A percentile compares a stretch with the other conserved stretches of the same genome.
Evolutionary conservation across 805 yeast genomes (phyloP).

Genomic region (Candida nanaspora): DNA sequence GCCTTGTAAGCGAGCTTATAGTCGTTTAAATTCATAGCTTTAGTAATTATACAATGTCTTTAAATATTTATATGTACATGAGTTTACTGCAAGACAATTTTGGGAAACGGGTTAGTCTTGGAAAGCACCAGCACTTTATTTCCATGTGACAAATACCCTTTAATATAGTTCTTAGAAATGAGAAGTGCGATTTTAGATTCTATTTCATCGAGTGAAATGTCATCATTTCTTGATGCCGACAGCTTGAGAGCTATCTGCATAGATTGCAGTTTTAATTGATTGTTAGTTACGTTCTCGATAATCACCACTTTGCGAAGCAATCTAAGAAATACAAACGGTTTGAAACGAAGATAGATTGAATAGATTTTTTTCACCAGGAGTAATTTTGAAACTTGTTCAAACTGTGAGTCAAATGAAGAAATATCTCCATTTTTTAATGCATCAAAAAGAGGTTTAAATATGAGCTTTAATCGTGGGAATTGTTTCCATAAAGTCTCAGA

Average conservation of each 20-base stretch:
- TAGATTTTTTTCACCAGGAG: slow-evolving; percentile 56
- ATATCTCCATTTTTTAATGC: slow-evolving; percentile 53
- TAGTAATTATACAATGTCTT: no score
- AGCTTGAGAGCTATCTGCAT: slow-evolving; percentile 7
- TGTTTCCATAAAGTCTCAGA: slow-evolving; percentile 27
- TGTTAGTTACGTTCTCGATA: slow-evolving; percentile 23
- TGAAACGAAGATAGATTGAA: slow-evolving; percentile 46
- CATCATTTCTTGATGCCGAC: slow-evolving; percentile 8
- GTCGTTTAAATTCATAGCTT: no score
- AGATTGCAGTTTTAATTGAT: slow-evolving; percentile 10
- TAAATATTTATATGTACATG: no score
- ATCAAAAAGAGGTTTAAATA: slow-evolving; percentile 41
- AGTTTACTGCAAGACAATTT: slow-evolving; percentile 12
- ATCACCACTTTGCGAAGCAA: slow-evolving; percentile 40
- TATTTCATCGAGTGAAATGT: slow-evolving; percentile 36
- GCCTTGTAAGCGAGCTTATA: no score
- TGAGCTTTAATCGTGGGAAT: slow-evolving; percentile 32
- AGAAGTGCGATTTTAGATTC: slow-evolving; percentile 67
- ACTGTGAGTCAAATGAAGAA: slow-evolving; percentile 35
- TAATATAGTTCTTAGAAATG: slow-evolving; percentile 52
- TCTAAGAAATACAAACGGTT: slow-evolving; percentile 42
- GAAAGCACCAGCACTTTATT: slow-evolving; percentile 69
- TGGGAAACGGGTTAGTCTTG: slow-evolving; percentile 68
- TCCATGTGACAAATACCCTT: slow-evolving; percentile 78
- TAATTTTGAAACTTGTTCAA: slow-evolving; percentile 38